These are phyloP conservation scores for Boletus rubescentipes DNA, from an alignment of 768 basidiomycete genomes.

Conservation along the genomic window DNA sequence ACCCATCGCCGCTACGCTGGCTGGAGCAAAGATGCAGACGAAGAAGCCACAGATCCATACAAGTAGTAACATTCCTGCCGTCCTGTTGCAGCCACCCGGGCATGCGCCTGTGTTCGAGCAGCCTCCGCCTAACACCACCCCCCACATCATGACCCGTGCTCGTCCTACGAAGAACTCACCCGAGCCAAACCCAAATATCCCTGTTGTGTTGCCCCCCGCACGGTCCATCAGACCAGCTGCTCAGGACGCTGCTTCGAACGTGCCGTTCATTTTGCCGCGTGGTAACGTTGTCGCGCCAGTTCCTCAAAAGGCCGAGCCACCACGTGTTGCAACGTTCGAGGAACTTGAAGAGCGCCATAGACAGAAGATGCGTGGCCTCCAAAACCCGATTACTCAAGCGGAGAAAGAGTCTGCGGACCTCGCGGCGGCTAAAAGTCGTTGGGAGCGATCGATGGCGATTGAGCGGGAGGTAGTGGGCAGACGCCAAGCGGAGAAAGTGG, in stretches of 20 bases:
- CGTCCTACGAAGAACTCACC: slow-evolving; percentile 18
- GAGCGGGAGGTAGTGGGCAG: slow-evolving; percentile 75
- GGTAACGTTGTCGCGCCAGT: slow-evolving; percentile 37
- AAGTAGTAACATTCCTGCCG: slow-evolving; percentile 26
- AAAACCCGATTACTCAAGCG: slow-evolving; percentile 80
- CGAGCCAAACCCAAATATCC: slow-evolving; percentile 28
- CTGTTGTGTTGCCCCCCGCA: slow-evolving; percentile 32
- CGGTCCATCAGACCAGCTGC: slow-evolving; percentile 36
- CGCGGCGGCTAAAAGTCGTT: slow-evolving; percentile 71
- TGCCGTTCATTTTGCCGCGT: slow-evolving; percentile 47
- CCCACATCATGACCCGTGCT: slow-evolving; percentile 24
- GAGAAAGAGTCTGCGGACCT: slow-evolving; percentile 76
- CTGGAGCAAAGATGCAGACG: slow-evolving; percentile 9
- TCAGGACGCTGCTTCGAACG: slow-evolving; percentile 34
- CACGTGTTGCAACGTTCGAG: slow-evolving; percentile 77
- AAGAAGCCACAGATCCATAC: slow-evolving; percentile 22
- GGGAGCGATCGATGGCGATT: slow-evolving; percentile 73
- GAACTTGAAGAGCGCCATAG: slow-evolving; percentile 85
- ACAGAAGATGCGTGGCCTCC: slow-evolving; percentile 78
- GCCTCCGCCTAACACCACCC: slow-evolving; percentile 17
- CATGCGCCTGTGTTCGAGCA: slow-evolving; percentile 29
- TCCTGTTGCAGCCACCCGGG: slow-evolving; percentile 31
- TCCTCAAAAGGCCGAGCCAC: slow-evolving; percentile 48
- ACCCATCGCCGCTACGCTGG: slow-evolving; percentile 29
- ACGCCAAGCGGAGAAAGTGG: slow-evolving; percentile 70